A percentile compares a stretch with the other conserved stretches of the same genome.
These are phyloP conservation scores for Nannizzia gypsea DNA, from an alignment of 2,329 filamentous ascomycete species.

Conservation along the genomic window DNA sequence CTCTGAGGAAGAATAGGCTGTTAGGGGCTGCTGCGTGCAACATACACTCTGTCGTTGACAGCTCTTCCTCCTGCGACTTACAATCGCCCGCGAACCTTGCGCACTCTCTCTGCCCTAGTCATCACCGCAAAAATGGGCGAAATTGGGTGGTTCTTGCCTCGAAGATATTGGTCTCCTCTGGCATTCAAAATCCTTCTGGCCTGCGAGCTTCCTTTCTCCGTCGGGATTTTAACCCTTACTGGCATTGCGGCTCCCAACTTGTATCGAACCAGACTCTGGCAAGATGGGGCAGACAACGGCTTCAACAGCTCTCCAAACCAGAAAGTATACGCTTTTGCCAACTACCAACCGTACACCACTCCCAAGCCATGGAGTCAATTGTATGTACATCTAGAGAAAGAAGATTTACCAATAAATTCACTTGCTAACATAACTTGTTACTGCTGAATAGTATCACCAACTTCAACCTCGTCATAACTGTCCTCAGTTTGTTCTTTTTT, in stretches of 20 bases:
- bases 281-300: slow-evolving; percentile 48
- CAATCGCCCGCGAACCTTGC: neutral
- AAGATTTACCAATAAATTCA: neutral
- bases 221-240: slow-evolving; percentile 47
- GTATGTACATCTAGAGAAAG: slow-evolving; percentile 28
- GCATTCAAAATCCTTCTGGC: slow-evolving; percentile 42
- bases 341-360: slow-evolving; percentile 42
- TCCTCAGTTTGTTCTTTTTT: slow-evolving; percentile 50
- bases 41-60: neutral
- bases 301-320: slow-evolving; percentile 51
- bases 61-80: neutral
- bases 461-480: slow-evolving; percentile 50
- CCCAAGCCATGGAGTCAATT: slow-evolving; percentile 51
- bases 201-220: slow-evolving; percentile 45
- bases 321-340: slow-evolving; percentile 47
- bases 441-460: slow-evolving; percentile 41
- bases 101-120: neutral
- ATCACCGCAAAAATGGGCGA: slow-evolving; percentile 7
- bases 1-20: neutral
- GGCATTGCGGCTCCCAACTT: slow-evolving; percentile 51
- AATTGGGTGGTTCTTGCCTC: slow-evolving; percentile 32
- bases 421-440: slow-evolving; percentile 5
- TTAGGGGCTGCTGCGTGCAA: neutral
- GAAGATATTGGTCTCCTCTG: slow-evolving; percentile 43
- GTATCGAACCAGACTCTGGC: slow-evolving; percentile 51